Evolutionary conservation across 768 basidiomycete genomes (phyloP).

Genomic region (Favolaschia claudopus): DNA sequence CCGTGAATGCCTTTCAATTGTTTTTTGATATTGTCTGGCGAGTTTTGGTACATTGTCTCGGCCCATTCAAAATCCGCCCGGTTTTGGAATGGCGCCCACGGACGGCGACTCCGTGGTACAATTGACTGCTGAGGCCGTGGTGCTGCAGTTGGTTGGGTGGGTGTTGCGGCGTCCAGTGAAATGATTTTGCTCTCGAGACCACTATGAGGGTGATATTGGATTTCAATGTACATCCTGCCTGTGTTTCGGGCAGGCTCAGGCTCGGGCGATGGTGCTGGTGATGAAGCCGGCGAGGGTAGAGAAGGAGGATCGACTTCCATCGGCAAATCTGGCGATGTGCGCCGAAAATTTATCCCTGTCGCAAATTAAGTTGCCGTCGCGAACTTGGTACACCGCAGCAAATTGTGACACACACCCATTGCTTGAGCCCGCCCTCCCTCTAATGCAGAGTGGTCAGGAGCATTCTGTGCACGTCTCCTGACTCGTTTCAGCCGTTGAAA

Average conservation of each 20-base stretch:
- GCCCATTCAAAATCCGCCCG: slow-evolving; percentile 13
- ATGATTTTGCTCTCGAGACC: background rate
- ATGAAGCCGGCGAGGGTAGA: background rate
- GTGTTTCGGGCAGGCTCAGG: no score
- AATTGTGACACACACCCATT: no score
- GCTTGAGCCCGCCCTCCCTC: no score
- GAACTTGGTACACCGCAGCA: no score
- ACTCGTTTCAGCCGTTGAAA: no score
- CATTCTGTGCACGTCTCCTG: no score
- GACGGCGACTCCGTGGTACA: background rate
- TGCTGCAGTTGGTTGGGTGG: background rate
- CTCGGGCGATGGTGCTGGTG: no score
- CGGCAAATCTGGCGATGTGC: background rate
- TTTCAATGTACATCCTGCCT: slow-evolving; percentile 12
- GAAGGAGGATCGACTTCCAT: background rate
- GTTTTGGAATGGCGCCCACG: slow-evolving; percentile 14
- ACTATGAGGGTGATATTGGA: slow-evolving; percentile 20
- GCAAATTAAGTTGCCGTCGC: no score
- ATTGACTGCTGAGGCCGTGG: background rate
- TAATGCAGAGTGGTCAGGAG: no score
- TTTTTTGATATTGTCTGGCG: background rate
- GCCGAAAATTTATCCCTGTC: background rate
- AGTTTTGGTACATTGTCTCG: slow-evolving; percentile 1
- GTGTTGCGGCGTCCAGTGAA: slow-evolving; percentile 3
- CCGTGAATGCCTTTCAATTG: slow-evolving; percentile 12